Evolutionary conservation across 2,329 filamentous ascomycete genomes (phyloP).

Genomic region (Fusarium sp.): DNA sequence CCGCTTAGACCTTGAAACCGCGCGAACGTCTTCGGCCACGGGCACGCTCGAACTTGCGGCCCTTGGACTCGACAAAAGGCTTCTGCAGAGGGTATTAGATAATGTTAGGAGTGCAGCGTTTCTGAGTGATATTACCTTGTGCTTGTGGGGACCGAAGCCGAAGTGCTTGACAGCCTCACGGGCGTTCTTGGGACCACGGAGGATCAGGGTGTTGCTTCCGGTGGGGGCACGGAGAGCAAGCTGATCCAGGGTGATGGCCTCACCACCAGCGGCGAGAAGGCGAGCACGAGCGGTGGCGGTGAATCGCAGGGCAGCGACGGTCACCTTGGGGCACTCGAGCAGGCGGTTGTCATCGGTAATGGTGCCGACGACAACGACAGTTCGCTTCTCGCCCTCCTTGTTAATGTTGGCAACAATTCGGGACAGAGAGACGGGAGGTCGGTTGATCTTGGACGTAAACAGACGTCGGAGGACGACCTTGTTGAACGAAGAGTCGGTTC

Average conservation of each 20-base stretch:
- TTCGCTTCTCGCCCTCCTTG: constrained; percentile 81
- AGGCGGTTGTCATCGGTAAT: constrained; percentile 98
- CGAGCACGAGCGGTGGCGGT: constrained; percentile 95
- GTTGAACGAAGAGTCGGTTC: constrained; percentile 98
- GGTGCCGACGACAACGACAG: constrained; percentile 92
- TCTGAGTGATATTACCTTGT: constrained; percentile 77
- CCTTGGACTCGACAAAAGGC: constrained; percentile 97
- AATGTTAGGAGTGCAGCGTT: neutral
- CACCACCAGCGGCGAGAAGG: constrained; percentile 92
- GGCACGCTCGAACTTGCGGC: constrained; percentile 99
- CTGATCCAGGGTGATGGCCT: constrained; percentile 96
- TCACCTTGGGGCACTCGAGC: constrained; percentile 89
- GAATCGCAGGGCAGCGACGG: constrained; percentile 94
- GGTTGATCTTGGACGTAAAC: constrained; percentile 99
- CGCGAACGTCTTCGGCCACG: constrained; percentile 98
- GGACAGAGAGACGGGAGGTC: constrained; percentile 92
- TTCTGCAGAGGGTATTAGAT: constrained; percentile 72
- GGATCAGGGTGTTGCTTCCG: constrained; percentile 95
- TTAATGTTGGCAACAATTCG: constrained; percentile 81
- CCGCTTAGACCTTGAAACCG: constrained; percentile 99
- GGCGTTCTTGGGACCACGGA: constrained; percentile 98
- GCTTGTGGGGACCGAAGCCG: constrained; percentile 95
- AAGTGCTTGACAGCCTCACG: constrained; percentile 99
- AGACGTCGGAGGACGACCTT: constrained; percentile 97
- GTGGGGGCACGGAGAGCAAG: constrained; percentile 95